Conservation (phyloP, 2,329 filamentous ascomycete species). For the Trichoderma polysporum region DNA sequence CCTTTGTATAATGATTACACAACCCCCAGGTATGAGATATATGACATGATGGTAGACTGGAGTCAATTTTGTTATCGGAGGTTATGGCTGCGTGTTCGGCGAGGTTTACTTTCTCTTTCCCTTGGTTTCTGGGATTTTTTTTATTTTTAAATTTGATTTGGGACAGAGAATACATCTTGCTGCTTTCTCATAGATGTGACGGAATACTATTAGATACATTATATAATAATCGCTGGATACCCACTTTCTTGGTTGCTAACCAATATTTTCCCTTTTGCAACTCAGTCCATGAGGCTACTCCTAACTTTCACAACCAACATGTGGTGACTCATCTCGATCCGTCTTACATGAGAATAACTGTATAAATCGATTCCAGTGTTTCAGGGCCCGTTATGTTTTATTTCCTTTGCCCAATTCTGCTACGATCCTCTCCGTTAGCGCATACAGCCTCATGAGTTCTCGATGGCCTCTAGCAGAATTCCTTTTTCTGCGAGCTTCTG, state of each 20-base stretch:
- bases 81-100: not conserved
- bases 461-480: slow-evolving; percentile 49
- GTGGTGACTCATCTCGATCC: too few relatives aligned
- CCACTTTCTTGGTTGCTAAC: not conserved
- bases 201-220: not conserved
- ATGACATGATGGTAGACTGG: not conserved
- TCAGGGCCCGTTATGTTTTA: not conserved
- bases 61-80: not conserved
- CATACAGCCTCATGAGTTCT: slow-evolving; percentile 14
- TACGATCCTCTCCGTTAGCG: not conserved
- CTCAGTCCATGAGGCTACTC: not conserved
- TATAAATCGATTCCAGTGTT: not conserved
- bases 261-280: not conserved
- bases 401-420: not conserved
- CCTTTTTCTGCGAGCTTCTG: slow-evolving; percentile 67
- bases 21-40: not conserved
- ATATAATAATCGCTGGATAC: not conserved
- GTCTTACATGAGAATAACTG: not conserved
- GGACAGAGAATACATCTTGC: not conserved
- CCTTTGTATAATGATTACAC: not conserved
- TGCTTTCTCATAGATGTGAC: not conserved
- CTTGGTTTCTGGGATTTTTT: not conserved
- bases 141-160: not conserved
- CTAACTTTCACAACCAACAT: not conserved
- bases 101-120: not conserved